Evolutionary conservation across 176 grass and related monocot genomes (phyloP).

Genomic region (Paspalum vaginatum): DNA sequence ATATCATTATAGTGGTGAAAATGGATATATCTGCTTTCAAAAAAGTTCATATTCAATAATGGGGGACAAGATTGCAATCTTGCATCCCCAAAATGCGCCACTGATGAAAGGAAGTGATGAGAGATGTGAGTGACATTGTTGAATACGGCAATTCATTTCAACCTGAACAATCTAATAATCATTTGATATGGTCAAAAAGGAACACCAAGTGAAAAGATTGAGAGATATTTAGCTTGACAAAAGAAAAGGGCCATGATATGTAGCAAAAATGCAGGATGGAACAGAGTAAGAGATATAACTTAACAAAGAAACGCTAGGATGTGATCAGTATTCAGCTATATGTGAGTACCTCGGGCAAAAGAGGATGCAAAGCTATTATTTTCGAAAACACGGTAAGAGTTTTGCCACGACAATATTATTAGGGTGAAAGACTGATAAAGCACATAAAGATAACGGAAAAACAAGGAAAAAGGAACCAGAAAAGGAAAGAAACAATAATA

Average conservation of each 20-base stretch:
- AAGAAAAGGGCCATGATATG: not conserved
- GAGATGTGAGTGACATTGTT: constrained; percentile 4
- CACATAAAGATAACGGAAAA: too few species aligned
- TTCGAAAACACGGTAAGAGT: too few species aligned
- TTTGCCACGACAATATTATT: too few species aligned
- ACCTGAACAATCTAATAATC: not conserved
- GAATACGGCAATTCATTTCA: constrained; percentile 20
- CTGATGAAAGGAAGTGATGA: constrained; percentile 29
- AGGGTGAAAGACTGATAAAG: too few species aligned
- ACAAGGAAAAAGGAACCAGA: too few species aligned
- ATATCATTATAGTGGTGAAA: constrained; percentile 30
- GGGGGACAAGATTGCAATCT: constrained; percentile 30
- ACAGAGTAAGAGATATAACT: not conserved
- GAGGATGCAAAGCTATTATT: not conserved
- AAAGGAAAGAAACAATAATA: too few species aligned
- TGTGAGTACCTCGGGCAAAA: not conserved
- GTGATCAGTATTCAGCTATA: not conserved
- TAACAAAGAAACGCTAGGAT: not conserved
- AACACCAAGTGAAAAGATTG: constrained; percentile 10
- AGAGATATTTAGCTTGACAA: not conserved
- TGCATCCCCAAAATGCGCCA: constrained; percentile 33
- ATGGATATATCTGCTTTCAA: not conserved
- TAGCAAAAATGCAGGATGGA: constrained; percentile 7
- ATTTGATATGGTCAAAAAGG: not conserved
- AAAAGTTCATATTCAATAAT: constrained; percentile 29